Evolutionary conservation across 148 eudicot species (phyloP).

Genomic region (Bassia scoparia): DNA sequence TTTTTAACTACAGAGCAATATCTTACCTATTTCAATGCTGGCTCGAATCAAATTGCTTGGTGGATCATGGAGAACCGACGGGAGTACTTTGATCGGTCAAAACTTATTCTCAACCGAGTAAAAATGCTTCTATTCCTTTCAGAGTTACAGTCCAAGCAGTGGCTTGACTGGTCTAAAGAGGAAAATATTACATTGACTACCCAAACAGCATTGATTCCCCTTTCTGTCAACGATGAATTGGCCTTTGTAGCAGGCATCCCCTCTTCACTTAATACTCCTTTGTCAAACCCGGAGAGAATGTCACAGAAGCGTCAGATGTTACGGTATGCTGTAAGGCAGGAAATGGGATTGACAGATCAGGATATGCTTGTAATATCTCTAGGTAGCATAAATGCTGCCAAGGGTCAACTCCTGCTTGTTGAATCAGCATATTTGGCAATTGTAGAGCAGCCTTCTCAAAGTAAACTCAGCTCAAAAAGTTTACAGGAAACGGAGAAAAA

Average conservation of each 20-base stretch:
- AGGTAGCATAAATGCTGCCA: slow-evolving; percentile 89
- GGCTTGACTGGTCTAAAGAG: slow-evolving; percentile 88
- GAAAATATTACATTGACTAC: slow-evolving; percentile 63
- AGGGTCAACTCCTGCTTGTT: slow-evolving; percentile 90
- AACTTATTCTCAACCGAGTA: slow-evolving; percentile 70
- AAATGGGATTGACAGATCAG: slow-evolving; percentile 79
- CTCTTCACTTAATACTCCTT: slow-evolving; percentile 78
- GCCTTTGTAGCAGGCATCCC: slow-evolving; percentile 94
- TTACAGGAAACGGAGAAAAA: slow-evolving; percentile 20
- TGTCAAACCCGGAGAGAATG: slow-evolving; percentile 68
- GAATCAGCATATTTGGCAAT: slow-evolving; percentile 64
- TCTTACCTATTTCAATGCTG: slow-evolving; percentile 57
- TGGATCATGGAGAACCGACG: slow-evolving; percentile 99
- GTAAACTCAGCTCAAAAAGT: slow-evolving; percentile 22
- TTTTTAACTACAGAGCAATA: slow-evolving; percentile 57
- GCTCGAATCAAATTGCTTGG: slow-evolving; percentile 87
- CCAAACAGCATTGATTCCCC: slow-evolving; percentile 64
- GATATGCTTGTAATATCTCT: slow-evolving; percentile 85
- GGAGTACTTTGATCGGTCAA: slow-evolving; percentile 92
- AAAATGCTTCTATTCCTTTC: slow-evolving; percentile 88
- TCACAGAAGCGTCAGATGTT: slow-evolving; percentile 58
- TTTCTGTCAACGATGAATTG: slow-evolving; percentile 91
- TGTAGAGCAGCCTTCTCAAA: slow-evolving; percentile 36
- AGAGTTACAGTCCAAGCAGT: slow-evolving; percentile 81
- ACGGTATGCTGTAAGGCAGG: slow-evolving; percentile 68